A percentile compares a stretch with the other conserved stretches of the same genome.
phyloP scores from a whole-genome alignment of 768 basidiomycete species.

The Psilocybe azurescens region DNA sequence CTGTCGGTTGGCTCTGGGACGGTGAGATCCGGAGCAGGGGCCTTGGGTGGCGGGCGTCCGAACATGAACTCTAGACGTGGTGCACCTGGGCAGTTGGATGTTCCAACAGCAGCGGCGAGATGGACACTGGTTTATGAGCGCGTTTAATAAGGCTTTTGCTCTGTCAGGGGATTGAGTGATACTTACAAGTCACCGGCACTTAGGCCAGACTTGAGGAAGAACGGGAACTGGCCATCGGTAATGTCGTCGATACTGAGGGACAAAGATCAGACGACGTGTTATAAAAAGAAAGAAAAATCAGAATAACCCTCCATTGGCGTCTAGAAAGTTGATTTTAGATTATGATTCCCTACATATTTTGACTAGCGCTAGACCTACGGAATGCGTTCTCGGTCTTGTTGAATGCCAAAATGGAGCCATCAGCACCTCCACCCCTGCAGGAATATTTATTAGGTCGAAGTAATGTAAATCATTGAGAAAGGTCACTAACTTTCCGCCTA shows the following conservation, averaged over 20 bases:
- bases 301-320: conserved; percentile 4
- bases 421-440: conserved; percentile 30
- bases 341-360: not conserved
- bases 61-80: conserved; percentile 33
- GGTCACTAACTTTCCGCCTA: not conserved
- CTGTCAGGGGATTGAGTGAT: not conserved
- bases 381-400: conserved; percentile 27
- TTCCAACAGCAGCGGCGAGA: conserved; percentile 24
- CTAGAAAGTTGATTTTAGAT: not conserved
- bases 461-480: not conserved
- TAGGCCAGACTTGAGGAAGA: conserved; percentile 15
- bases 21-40: conserved; percentile 22
- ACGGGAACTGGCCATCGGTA: conserved; percentile 16
- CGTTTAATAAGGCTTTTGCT: no score
- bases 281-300: not conserved
- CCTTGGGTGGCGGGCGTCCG: conserved; percentile 26
- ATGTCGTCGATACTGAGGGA: conserved; percentile 15
- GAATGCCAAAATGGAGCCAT: conserved; percentile 32
- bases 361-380: conserved; percentile 11
- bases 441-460: not conserved
- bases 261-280: not conserved
- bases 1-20: conserved; percentile 21
- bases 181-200: conserved; percentile 20
- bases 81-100: conserved; percentile 38
- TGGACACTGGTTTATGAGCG: conserved; percentile 10